Percentiles rank a stretch among this genome's conserved stretches.
These are phyloP conservation scores for Pestalotiopsis sp. DNA, from an alignment of 2,329 filamentous ascomycete genomes.

Conservation along the genomic window DNA sequence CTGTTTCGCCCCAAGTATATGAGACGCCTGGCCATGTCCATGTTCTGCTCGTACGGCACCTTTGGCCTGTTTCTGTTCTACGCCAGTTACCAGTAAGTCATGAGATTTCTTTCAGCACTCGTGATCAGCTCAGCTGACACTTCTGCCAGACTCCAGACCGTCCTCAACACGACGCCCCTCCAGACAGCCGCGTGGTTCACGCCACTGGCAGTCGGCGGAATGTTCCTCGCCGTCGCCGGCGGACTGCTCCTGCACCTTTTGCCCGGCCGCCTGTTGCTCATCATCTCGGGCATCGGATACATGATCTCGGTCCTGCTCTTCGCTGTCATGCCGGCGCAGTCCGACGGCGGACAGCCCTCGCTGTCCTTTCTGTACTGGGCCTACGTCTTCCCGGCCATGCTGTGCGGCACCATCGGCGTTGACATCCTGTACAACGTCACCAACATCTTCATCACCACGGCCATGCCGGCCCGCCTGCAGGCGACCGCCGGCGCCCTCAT, in stretches of 20 bases:
- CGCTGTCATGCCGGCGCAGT: constrained; percentile 61
- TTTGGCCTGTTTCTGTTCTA: constrained; percentile 73
- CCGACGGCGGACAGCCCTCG: constrained; percentile 36
- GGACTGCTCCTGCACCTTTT: constrained; percentile 70
- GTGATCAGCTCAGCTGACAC: background rate
- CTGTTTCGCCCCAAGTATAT: constrained; percentile 73
- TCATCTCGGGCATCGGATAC: constrained; percentile 63
- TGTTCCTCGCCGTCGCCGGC: constrained; percentile 63
- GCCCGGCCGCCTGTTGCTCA: constrained; percentile 63
- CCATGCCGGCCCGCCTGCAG: constrained; percentile 66
- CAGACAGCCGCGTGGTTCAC: constrained; percentile 70
- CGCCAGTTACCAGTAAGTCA: constrained; percentile 49
- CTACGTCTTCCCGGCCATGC: constrained; percentile 72
- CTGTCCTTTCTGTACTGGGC: constrained; percentile 65
- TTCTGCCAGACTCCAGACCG: constrained; percentile 55
- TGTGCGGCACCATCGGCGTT: constrained; percentile 71
- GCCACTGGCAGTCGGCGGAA: constrained; percentile 69
- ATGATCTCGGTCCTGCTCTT: constrained; percentile 63
- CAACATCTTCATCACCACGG: constrained; percentile 78
- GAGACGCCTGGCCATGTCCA: constrained; percentile 59
- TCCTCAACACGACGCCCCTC: constrained; percentile 61
- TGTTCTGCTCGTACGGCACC: constrained; percentile 70
- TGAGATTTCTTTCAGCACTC: background rate
- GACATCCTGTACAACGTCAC: constrained; percentile 77
- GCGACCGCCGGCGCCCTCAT: constrained; percentile 73